A percentile compares a stretch with the other conserved stretches of the same genome.
Conservation (phyloP, 768 basidiomycete genomes). For the Lactarius indigo region DNA sequence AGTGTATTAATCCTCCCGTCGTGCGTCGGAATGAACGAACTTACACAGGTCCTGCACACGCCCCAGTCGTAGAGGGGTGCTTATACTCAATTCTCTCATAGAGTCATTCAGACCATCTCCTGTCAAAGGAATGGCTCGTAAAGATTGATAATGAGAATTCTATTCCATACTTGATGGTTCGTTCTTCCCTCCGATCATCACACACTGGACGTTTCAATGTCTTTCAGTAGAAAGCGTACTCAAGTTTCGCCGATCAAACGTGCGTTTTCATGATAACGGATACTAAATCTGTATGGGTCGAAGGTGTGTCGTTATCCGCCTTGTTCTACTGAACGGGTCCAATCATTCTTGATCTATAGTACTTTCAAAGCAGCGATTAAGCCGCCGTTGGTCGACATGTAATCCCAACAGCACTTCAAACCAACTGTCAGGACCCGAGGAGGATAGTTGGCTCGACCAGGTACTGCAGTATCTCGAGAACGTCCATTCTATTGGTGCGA, state of each 20-base stretch:
- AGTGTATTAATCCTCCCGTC: background rate
- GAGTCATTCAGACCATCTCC: conserved; percentile 54
- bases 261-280: conserved; percentile 69
- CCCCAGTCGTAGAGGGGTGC: background rate
- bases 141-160: conserved; percentile 58
- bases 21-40: conserved; percentile 14
- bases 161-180: conserved; percentile 68
- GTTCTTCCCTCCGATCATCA: conserved; percentile 31
- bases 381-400: conserved; percentile 65
- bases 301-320: conserved; percentile 47
- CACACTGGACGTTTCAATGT: conserved; percentile 1
- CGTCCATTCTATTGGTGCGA: conserved; percentile 59
- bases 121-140: conserved; percentile 71
- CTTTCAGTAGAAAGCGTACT: conserved; percentile 52
- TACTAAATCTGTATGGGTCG: conserved; percentile 69
- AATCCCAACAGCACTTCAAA: conserved; percentile 39
- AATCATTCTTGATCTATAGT: conserved; percentile 36
- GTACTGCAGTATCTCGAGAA: conserved; percentile 53
- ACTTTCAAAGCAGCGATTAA: conserved; percentile 37
- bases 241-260: conserved; percentile 50
- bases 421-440: conserved; percentile 38
- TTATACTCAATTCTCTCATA: conserved; percentile 28
- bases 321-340: background rate
- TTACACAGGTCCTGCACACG: conserved; percentile 21
- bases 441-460: conserved; percentile 59